phyloP scores from a whole-genome alignment of 768 basidiomycete genomes.

The Guyanaporus albipodus region DNA sequence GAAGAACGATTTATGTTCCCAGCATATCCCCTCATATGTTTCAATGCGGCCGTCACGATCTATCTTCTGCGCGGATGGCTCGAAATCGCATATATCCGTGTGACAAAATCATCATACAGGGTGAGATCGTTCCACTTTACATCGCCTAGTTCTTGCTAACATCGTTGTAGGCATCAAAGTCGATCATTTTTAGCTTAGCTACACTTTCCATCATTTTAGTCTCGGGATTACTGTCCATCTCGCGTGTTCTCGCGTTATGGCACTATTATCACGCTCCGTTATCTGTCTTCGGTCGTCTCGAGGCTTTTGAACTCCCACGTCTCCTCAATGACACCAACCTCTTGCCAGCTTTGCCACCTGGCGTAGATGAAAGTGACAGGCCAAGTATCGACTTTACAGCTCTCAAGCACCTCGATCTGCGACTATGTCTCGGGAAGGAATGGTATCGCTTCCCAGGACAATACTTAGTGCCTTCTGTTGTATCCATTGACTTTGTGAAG shows the following conservation, averaged over 20 bases:
- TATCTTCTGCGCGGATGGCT: conserved; percentile 86
- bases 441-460: conserved; percentile 95
- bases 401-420: conserved; percentile 65
- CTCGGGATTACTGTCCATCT: conserved; percentile 66
- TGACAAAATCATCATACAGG: conserved; percentile 81
- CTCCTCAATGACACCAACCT: conserved; percentile 72
- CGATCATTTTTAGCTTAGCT: conserved; percentile 68
- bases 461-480: conserved; percentile 79
- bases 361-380: conserved; percentile 41
- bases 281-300: conserved; percentile 63
- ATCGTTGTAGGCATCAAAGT: conserved; percentile 62
- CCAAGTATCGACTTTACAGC: conserved; percentile 61
- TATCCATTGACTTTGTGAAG: conserved; percentile 86
- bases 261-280: conserved; percentile 91
- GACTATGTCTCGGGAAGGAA: conserved; percentile 87
- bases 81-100: conserved; percentile 66
- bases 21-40: conserved; percentile 84
- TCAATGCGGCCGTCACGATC: conserved; percentile 88
- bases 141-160: conserved; percentile 1
- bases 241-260: conserved; percentile 78
- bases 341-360: conserved; percentile 44
- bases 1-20: conserved; percentile 99
- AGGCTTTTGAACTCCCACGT: conserved; percentile 74
- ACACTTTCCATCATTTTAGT: conserved; percentile 68
- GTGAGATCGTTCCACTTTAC: conserved; percentile 41